Evolutionary conservation across 805 yeast species (phyloP), one percentile per base, ranked within the genome.

Genomic region (Cyberlindnera japonica): DNA sequence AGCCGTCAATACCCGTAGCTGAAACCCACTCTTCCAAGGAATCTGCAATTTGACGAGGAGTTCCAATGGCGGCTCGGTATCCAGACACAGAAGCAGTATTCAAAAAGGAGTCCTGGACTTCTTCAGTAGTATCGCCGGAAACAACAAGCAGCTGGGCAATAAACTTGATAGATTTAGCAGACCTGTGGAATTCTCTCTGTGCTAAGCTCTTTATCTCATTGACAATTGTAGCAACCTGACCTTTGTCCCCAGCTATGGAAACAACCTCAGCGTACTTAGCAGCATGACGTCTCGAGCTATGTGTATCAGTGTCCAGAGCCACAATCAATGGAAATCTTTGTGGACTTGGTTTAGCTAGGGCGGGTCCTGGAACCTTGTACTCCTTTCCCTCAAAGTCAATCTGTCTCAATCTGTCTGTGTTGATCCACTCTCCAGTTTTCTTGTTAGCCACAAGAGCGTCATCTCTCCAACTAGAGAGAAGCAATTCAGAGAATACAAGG

Each of bases 301-400:
- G 57, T 5, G 58, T 47, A 6, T 71, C 64, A 26, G 65, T 56
- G 3, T 74, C 73, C 2, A 72, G 69, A 45, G 69, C 72, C 26
- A 67, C 54, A 27, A 69, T 51, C 10, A 69, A 61, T 3, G 74
- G 74, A 2, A 69, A 46, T 50, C 72, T 61, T 45, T 69, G 74
- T 2, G 68, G 70, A 11, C 72, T 53, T 5, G 74, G 74, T 26
- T 63, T 59, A 5, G 65, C 59, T 24, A 67, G 58, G 33, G 49
- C 59, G 4, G 71, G 71, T 0, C 71, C 51, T 23, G 45, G 41
- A 12, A 48, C 47, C 11, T 33, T 14, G 30, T 57, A 69, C 38
- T 55, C 57, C 33, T 61, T 55, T 5, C 74, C 74, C 27, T 60
- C 58, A 47, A 58, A 67, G 41, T 67, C 55, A 24, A 68, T 67